These are phyloP conservation scores for Vanderwaltozyma yarrowii DNA, from an alignment of 805 yeast genomes.

Conservation along the genomic window DNA sequence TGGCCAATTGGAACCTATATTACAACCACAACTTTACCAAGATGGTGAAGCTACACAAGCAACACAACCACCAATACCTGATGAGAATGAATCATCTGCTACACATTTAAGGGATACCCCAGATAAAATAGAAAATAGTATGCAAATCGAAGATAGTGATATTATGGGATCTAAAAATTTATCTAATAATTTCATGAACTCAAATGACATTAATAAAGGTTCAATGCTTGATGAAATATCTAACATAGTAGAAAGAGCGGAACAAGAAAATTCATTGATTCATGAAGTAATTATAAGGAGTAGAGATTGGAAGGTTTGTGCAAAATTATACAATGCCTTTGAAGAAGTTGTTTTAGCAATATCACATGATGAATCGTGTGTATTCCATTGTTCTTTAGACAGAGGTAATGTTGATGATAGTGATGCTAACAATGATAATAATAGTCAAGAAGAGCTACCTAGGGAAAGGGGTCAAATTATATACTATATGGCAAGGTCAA, in stretches of 20 bases:
- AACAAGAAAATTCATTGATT: conserved; percentile 9
- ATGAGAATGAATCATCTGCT: neutral
- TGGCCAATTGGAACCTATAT: conserved; percentile 19
- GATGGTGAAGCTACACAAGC: neutral
- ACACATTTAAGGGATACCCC: too few relatives aligned
- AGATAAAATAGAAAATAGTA: conserved; percentile 3
- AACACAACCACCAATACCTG: neutral
- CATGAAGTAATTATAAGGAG: conserved; percentile 42
- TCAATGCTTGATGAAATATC: conserved; percentile 10
- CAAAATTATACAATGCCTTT: conserved; percentile 50
- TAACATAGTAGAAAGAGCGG: conserved; percentile 17
- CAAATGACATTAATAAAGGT: neutral
- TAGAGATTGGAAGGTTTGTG: conserved; percentile 61
- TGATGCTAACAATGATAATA: neutral
- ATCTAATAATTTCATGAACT: neutral
- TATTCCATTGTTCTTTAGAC: conserved; percentile 57
- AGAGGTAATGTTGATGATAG: conserved; percentile 28
- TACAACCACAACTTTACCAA: neutral
- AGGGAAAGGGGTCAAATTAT: conserved; percentile 54
- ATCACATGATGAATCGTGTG: conserved; percentile 47
- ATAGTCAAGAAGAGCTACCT: conserved; percentile 9
- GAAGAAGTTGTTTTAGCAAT: conserved; percentile 51
- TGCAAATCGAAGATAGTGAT: conserved; percentile 17
- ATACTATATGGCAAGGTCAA: conserved; percentile 40
- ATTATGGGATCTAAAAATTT: neutral